phyloP scores from a whole-genome alignment of 768 basidiomycete genomes.

The Tulasnella sp. region DNA sequence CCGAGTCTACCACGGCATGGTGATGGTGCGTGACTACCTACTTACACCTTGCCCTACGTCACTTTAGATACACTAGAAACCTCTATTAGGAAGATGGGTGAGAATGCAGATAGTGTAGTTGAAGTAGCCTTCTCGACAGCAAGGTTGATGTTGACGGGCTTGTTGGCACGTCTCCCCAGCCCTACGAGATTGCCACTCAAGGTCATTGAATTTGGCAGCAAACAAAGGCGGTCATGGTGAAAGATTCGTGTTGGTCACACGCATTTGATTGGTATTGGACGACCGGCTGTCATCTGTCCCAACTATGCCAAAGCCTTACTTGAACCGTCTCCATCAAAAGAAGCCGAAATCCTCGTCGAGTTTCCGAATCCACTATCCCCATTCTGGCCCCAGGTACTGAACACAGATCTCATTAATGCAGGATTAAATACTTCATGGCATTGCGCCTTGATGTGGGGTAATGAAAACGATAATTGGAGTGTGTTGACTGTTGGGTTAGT shows the following conservation, averaged over 20 bases:
- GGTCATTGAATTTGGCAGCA: no score
- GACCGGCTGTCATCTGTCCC: no score
- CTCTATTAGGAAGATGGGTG: slow-evolving; percentile 70
- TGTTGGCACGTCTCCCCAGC: no score
- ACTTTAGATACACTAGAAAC: slow-evolving; percentile 62
- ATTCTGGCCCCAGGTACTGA: not conserved
- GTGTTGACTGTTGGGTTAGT: not conserved
- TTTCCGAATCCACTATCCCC: not conserved
- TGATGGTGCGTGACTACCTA: not conserved
- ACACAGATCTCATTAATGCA: slow-evolving; percentile 53
- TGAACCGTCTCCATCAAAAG: no score
- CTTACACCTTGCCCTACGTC: not conserved
- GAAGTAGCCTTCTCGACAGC: slow-evolving; percentile 57
- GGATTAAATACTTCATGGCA: slow-evolving; percentile 59
- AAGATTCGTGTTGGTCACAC: no score
- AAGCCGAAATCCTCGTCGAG: not conserved
- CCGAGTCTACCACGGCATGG: not conserved
- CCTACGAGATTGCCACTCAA: no score
- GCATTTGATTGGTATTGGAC: no score
- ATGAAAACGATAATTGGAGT: not conserved
- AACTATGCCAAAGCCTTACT: no score
- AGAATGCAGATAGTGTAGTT: slow-evolving; percentile 54
- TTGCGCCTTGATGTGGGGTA: slow-evolving; percentile 21
- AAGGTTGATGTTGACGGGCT: no score
- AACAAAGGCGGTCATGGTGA: no score